Percentiles rank a stretch among this genome's conserved stretches.
Evolutionary conservation across 805 yeast genomes (phyloP).

Genomic region (Monosporozyma unispora): DNA sequence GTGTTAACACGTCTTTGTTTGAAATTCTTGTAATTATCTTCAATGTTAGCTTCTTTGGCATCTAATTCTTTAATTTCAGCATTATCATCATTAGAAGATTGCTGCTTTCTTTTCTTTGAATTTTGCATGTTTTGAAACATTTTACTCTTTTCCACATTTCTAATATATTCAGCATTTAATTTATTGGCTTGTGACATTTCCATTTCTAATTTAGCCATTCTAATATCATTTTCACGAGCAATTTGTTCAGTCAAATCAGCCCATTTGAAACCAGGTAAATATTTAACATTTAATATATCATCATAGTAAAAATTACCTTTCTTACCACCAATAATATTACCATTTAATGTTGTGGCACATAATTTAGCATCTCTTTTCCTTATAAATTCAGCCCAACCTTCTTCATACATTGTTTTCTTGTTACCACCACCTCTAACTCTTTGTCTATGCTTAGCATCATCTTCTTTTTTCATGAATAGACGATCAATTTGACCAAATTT

Average conservation of each 20-base stretch:
- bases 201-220: constrained; percentile 79
- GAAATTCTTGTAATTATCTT: constrained; percentile 43
- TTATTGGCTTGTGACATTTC: constrained; percentile 86
- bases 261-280: constrained; percentile 91
- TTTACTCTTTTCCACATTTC: constrained; percentile 79
- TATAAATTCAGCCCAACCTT: constrained; percentile 94
- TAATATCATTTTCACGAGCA: constrained; percentile 77
- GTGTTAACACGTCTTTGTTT: constrained; percentile 63
- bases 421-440: constrained; percentile 87
- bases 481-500: constrained; percentile 87
- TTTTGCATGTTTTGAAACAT: constrained; percentile 57
- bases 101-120: constrained; percentile 18
- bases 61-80: constrained; percentile 12
- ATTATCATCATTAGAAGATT: constrained; percentile 11
- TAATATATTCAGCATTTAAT: constrained; percentile 73
- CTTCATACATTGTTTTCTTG: constrained; percentile 76
- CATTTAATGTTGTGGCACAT: constrained; percentile 79
- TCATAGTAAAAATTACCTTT: constrained; percentile 88
- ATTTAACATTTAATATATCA: constrained; percentile 85
- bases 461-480: constrained; percentile 80
- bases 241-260: constrained; percentile 87
- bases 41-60: constrained; percentile 13
- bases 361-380: constrained; percentile 81
- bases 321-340: constrained; percentile 84
- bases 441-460: constrained; percentile 48